Percentiles rank a stretch among this genome's conserved stretches.
Evolutionary conservation across 192 early-diverging fungal genomes (phyloP).

Genomic region (Haplosporangium gracile): DNA sequence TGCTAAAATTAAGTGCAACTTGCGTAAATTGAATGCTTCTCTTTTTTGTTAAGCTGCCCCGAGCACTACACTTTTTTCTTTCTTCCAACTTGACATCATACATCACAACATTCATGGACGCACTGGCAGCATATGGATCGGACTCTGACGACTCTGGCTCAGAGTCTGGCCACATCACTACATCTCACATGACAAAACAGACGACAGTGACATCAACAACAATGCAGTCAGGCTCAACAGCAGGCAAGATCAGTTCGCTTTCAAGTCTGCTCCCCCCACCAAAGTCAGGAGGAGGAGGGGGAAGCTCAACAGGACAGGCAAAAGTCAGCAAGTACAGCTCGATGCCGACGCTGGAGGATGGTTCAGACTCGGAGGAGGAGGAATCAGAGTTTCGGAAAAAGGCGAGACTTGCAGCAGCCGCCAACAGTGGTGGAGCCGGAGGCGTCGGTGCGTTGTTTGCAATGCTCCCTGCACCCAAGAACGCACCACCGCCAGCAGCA

Average conservation of each 20-base stretch:
- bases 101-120: constrained; percentile 27
- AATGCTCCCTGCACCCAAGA: constrained; percentile 50
- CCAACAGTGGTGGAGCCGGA: constrained; percentile 14
- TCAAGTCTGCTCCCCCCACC: constrained; percentile 38
- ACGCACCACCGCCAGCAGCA: not conserved
- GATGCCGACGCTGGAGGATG: constrained; percentile 38
- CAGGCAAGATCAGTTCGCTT: constrained; percentile 25
- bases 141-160: constrained; percentile 46
- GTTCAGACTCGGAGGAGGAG: constrained; percentile 46
- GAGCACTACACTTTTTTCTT: not conserved
- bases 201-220: not conserved
- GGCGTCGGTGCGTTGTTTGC: constrained; percentile 43
- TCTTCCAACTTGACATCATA: not conserved
- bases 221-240: not conserved
- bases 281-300: not conserved
- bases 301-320: constrained; percentile 1
- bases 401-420: constrained; percentile 26
- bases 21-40: not conserved
- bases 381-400: constrained; percentile 52
- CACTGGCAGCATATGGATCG: constrained; percentile 46
- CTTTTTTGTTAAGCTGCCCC: not conserved
- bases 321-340: constrained; percentile 43
- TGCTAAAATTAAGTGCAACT: too few relatives aligned
- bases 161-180: constrained; percentile 9
- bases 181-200: not conserved